Evolutionary conservation across 1,139 yeast genomes (phyloP), one percentile per base, ranked within the genome.

Genomic region (Debaryomycetaceae sp.): DNA sequence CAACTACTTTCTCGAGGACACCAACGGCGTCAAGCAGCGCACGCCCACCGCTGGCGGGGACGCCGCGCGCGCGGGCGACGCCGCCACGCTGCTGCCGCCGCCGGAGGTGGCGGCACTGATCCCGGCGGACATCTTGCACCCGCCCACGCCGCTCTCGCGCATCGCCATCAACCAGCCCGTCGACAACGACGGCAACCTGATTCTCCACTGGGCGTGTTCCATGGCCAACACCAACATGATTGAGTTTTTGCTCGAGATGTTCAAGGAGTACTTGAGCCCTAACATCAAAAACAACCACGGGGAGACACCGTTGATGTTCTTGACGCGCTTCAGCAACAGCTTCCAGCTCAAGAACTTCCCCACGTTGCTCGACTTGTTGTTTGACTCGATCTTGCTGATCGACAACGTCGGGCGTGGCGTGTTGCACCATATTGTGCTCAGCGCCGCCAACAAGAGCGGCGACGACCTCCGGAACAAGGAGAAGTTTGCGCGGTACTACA

Each of bases 171-270:
- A 84, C 46, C 84, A 86, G 24, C 79, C 96, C 2, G 85, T 93
- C 29, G 99, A 93, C 55, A 93, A 83, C 44, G 78, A 83, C 36
- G 97, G 97, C 1, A 93, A 91, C 49, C 82, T 96, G 0, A 88
- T 95, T 1, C 67, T 93, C 37, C 99, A 93, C 54, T 85, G 97
- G 95, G 95, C 96, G 2, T 81, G 97, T 19, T 86, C 96, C 0
- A 70, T 93, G 58, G 97, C 95, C 0, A 78, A 86, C 39, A 61
- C 80, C 4, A 65, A 78, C 2, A 66, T 89, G 36, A 91, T 88
- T 4, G 75, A 75, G 36, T 86, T 85, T 35, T 62, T 93, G 22
- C 65, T 66, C 36, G 56, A 58, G 12, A 44, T 37, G 16, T 45
- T 46, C 29, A 73, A 78, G 2, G 65, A 75, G 36, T 62, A 82